phyloP scores from a whole-genome alignment of 106 monocot species.

The Posidonia australis region DNA sequence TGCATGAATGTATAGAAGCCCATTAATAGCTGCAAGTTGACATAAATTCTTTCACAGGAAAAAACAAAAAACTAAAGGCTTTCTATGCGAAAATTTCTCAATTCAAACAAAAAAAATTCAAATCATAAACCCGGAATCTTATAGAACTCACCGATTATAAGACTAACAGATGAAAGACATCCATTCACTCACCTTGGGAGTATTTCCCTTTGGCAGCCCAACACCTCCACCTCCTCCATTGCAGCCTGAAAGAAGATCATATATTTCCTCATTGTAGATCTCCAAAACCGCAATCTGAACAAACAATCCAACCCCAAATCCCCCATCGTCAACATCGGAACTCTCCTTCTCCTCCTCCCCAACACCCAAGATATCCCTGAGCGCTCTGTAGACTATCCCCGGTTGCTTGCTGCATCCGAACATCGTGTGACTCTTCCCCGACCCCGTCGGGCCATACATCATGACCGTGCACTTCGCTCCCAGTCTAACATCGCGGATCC shows the following conservation, averaged over 20 bases:
- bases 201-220: conserved; percentile 40
- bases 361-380: conserved; percentile 59
- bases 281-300: conserved; percentile 83
- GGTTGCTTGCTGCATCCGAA: conserved; percentile 66
- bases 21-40: no score
- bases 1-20: no score
- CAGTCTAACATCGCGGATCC: conserved; percentile 52
- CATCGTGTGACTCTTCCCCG: conserved; percentile 99
- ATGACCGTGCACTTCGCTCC: conserved; percentile 92
- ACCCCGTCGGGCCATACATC: conserved; percentile 97
- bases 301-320: conserved; percentile 44
- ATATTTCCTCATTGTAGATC: conserved; percentile 98
- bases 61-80: no score
- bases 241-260: conserved; percentile 62
- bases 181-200: conserved; percentile 56
- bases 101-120: no score
- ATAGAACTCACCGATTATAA: no score
- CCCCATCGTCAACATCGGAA: conserved; percentile 24
- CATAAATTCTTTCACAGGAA: not conserved
- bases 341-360: conserved; percentile 14
- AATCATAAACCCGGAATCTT: not conserved
- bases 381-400: conserved; percentile 86
- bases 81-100: no score
- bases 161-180: not conserved
- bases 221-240: conserved; percentile 11